Percentiles rank a stretch among this genome's conserved stretches.
Conservation (phyloP, 73 alveolate species). For the Paramecium bursaria region DNA sequence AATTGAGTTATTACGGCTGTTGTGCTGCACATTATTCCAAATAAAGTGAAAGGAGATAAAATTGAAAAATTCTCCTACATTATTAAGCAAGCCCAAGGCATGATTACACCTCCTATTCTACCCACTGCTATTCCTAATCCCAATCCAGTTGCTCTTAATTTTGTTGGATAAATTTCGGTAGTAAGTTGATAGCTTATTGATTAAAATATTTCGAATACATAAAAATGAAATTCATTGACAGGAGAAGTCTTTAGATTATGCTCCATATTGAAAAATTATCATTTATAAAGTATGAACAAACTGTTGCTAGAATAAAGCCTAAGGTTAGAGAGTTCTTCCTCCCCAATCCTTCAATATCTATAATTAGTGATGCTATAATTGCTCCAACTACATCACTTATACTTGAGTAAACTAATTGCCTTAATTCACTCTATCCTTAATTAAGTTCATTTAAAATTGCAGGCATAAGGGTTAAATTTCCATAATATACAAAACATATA, state of each 20-base stretch:
- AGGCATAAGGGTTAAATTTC: slow-evolving; percentile 58
- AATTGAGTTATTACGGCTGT: slow-evolving; percentile 6
- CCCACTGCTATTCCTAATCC: slow-evolving; percentile 67
- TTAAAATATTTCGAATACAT: no score
- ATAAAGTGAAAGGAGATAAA: slow-evolving; percentile 59
- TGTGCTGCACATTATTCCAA: slow-evolving; percentile 39
- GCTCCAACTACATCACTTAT: slow-evolving; percentile 62
- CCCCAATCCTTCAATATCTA: slow-evolving; percentile 67
- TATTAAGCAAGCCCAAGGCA: slow-evolving; percentile 65
- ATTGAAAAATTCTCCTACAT: slow-evolving; percentile 26
- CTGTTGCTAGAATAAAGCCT: slow-evolving; percentile 20
- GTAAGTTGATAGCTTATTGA: slow-evolving; percentile 40
- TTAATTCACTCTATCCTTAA: background rate
- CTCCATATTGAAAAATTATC: no score
- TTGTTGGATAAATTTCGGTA: slow-evolving; percentile 64
- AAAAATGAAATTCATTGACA: slow-evolving; percentile 51
- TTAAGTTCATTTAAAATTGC: slow-evolving; percentile 40
- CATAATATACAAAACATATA: slow-evolving; percentile 62
- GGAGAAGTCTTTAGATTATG: no score
- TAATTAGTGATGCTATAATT: slow-evolving; percentile 62
- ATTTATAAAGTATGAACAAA: no score
- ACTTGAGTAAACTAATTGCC: slow-evolving; percentile 21
- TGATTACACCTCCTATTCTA: slow-evolving; percentile 63
- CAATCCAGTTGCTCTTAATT: slow-evolving; percentile 66
- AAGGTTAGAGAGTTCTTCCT: slow-evolving; percentile 57